Percentiles rank a stretch among this genome's conserved stretches.
Conservation (phyloP, 805 yeast species). For the Zygoascus biomembranicola region DNA sequence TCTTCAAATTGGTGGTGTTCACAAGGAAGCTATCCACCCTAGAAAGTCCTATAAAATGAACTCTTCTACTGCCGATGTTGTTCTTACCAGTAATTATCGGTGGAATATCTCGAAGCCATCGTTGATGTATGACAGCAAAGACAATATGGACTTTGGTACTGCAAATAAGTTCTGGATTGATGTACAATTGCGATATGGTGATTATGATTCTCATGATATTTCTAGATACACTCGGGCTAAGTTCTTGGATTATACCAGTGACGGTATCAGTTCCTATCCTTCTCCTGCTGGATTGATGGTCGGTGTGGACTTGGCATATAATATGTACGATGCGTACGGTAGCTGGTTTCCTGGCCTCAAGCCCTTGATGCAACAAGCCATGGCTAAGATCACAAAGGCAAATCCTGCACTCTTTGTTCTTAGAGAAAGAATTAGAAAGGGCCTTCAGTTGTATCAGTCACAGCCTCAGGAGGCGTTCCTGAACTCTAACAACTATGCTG, state of each 20-base stretch:
- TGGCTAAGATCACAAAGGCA: conserved; percentile 89
- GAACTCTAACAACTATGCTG: conserved; percentile 84
- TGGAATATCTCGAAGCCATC: conserved; percentile 82
- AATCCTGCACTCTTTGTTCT: conserved; percentile 89
- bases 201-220: conserved; percentile 94
- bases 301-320: conserved; percentile 89
- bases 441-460: conserved; percentile 84
- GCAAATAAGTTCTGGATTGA: conserved; percentile 83
- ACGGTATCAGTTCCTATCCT: conserved; percentile 77
- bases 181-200: conserved; percentile 92
- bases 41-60: conserved; percentile 96
- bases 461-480: conserved; percentile 89
- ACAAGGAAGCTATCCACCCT: conserved; percentile 91
- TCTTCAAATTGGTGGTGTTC: conserved; percentile 74
- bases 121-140: conserved; percentile 61
- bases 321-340: conserved; percentile 94
- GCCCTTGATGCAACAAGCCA: conserved; percentile 79
- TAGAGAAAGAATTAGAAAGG: conserved; percentile 90
- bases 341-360: conserved; percentile 96
- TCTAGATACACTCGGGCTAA: conserved; percentile 90
- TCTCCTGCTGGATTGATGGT: conserved; percentile 88
- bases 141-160: conserved; percentile 47
- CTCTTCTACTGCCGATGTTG: conserved; percentile 88
- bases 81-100: conserved; percentile 60
- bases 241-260: conserved; percentile 86